Evolutionary conservation across 345 rosid species (phyloP).

Genomic region (Moricandia moricandioides): DNA sequence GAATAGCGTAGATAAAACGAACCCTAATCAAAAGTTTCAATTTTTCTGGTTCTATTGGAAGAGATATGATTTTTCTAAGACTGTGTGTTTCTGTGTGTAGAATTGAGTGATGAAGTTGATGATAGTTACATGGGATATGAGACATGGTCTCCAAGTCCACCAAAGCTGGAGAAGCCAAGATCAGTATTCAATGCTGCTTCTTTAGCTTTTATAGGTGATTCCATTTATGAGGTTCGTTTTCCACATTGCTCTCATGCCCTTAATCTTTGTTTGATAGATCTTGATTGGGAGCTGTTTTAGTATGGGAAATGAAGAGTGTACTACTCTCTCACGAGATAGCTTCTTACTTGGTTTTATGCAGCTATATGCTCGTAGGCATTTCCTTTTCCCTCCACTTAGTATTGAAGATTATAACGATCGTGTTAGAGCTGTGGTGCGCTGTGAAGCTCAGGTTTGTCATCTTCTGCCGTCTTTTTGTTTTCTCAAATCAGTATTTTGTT

Average conservation of each 20-base stretch:
- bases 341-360: slow-evolving; percentile 36
- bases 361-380: slow-evolving; percentile 86
- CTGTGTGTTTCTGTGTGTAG: slow-evolving; percentile 6
- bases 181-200: slow-evolving; percentile 39
- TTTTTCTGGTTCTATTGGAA: background rate
- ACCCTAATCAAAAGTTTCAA: background rate
- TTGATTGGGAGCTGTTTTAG: too few species aligned
- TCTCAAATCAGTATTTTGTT: background rate
- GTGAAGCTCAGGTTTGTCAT: slow-evolving; percentile 74
- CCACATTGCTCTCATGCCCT: background rate
- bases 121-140: slow-evolving; percentile 37
- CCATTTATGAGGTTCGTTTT: slow-evolving; percentile 66
- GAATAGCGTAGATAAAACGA: background rate
- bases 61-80: background rate
- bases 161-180: slow-evolving; percentile 36
- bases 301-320: background rate
- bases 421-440: slow-evolving; percentile 75
- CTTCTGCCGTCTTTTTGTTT: slow-evolving; percentile 4
- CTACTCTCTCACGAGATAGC: background rate
- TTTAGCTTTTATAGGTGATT: slow-evolving; percentile 53
- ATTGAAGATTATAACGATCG: slow-evolving; percentile 78
- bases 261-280: background rate
- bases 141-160: slow-evolving; percentile 39
- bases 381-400: slow-evolving; percentile 74
- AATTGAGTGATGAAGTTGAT: slow-evolving; percentile 18